A percentile compares a stretch with the other conserved stretches of the same genome.
These are phyloP conservation scores for Ceratobasidium sp. DNA, from an alignment of 1,284 basidiomycete genomes.

Conservation along the genomic window DNA sequence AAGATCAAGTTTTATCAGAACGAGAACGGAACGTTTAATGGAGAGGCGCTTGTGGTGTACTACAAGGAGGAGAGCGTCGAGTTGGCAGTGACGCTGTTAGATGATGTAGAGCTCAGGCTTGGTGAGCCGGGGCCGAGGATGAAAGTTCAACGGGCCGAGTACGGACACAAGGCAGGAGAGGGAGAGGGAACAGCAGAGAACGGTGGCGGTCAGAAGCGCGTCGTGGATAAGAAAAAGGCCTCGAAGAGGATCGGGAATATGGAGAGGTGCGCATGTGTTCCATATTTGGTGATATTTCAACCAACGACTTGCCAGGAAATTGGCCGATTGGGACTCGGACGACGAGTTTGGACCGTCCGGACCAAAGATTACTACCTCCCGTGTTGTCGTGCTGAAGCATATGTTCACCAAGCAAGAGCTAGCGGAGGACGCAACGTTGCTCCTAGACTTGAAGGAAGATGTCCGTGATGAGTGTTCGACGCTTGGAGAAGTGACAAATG, in stretches of 20 bases:
- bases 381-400: slow-evolving; percentile 90
- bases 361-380: slow-evolving; percentile 55
- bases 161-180: slow-evolving; percentile 65
- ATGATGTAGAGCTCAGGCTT: slow-evolving; percentile 91
- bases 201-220: slow-evolving; percentile 49
- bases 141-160: slow-evolving; percentile 85
- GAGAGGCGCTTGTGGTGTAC: slow-evolving; percentile 95
- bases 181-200: slow-evolving; percentile 46
- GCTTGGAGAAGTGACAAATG: slow-evolving; percentile 94
- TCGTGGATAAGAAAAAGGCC: slow-evolving; percentile 80
- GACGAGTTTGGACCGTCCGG: slow-evolving; percentile 78
- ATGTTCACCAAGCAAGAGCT: slow-evolving; percentile 94
- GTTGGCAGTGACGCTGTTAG: slow-evolving; percentile 84
- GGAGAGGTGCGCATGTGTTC: slow-evolving; percentile 72
- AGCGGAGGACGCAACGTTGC: slow-evolving; percentile 82
- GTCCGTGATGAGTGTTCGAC: slow-evolving; percentile 92
- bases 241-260: slow-evolving; percentile 84
- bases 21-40: slow-evolving; percentile 89
- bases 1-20: slow-evolving; percentile 94
- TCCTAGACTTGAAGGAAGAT: slow-evolving; percentile 95
- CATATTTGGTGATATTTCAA: slow-evolving; percentile 21
- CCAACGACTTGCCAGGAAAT: slow-evolving; percentile 60
- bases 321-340: slow-evolving; percentile 86
- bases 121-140: slow-evolving; percentile 78
- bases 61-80: slow-evolving; percentile 96